phyloP scores from a whole-genome alignment of 2,329 filamentous ascomycete genomes.

The Neonectria neomacrospora region DNA sequence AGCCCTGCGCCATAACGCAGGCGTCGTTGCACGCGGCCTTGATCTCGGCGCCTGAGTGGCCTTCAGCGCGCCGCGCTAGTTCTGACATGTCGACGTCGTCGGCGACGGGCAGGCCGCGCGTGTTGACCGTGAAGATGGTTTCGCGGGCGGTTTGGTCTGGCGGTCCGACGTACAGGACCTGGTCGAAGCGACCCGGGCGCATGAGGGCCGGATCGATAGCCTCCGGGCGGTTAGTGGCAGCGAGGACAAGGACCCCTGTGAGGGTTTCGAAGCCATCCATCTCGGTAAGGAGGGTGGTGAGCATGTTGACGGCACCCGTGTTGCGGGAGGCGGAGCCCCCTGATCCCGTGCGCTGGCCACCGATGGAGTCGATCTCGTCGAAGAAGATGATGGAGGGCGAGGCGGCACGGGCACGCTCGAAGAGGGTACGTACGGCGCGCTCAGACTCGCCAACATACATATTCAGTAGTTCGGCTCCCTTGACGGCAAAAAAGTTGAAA shows the following conservation, averaged over 20 bases:
- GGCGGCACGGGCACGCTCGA: slow-evolving; percentile 85
- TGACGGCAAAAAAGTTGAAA: slow-evolving; percentile 94
- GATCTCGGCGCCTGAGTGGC: slow-evolving; percentile 89
- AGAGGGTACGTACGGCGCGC: slow-evolving; percentile 84
- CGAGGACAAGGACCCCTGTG: slow-evolving; percentile 85
- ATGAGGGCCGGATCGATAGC: slow-evolving; percentile 86
- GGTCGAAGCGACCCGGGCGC: slow-evolving; percentile 86
- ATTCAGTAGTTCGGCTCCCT: slow-evolving; percentile 91
- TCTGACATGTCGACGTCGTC: slow-evolving; percentile 72
- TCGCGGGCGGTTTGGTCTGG: slow-evolving; percentile 78
- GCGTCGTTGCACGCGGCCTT: slow-evolving; percentile 62
- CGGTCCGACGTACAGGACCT: slow-evolving; percentile 85
- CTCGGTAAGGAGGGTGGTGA: slow-evolving; percentile 90
- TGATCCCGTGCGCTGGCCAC: slow-evolving; percentile 62
- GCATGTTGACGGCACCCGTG: slow-evolving; percentile 76
- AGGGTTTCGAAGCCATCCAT: slow-evolving; percentile 94
- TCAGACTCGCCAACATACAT: slow-evolving; percentile 99
- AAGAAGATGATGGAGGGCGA: slow-evolving; percentile 96
- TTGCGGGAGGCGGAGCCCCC: slow-evolving; percentile 50
- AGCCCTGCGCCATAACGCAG: slow-evolving; percentile 56
- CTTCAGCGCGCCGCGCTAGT: slow-evolving; percentile 74
- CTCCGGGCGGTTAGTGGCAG: slow-evolving; percentile 91
- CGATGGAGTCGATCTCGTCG: slow-evolving; percentile 94
- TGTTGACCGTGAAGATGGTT: slow-evolving; percentile 79
- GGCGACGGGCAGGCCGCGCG: slow-evolving; percentile 67